These are phyloP conservation scores for Sisymbrium irio DNA, from an alignment of 345 rosid genomes.

Conservation along the genomic window DNA sequence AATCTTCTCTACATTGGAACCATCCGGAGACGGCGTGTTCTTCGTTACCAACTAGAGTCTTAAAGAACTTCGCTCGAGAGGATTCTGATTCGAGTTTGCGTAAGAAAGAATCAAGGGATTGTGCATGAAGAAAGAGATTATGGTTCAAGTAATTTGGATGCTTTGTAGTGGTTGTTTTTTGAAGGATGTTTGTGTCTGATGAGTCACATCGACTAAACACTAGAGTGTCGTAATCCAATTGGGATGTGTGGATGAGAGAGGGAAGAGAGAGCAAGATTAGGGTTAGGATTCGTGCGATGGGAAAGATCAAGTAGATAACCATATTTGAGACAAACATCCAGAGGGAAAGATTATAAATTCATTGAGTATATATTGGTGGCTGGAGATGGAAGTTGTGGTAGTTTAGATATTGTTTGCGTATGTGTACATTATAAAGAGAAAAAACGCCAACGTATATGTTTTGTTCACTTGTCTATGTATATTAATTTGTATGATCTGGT, in stretches of 20 bases:
- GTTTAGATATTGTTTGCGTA: constrained; percentile 22
- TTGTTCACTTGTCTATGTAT: too few species aligned
- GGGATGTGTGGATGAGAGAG: constrained; percentile 13
- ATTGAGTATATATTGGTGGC: neutral
- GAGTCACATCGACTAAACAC: constrained; percentile 52
- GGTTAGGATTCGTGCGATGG: constrained; percentile 25
- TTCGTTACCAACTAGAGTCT: constrained; percentile 44
- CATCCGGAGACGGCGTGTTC: constrained; percentile 51
- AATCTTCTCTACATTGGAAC: constrained; percentile 65
- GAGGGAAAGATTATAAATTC: neutral
- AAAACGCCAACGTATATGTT: neutral
- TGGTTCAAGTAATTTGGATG: neutral
- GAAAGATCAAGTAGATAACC: constrained; percentile 12
- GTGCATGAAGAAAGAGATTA: constrained; percentile 31
- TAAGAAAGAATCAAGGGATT: constrained; percentile 46
- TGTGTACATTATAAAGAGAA: neutral
- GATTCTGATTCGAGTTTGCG: constrained; percentile 48
- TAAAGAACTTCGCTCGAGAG: constrained; percentile 48
- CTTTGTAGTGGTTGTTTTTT: neutral
- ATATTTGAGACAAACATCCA: constrained; percentile 7
- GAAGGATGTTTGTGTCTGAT: constrained; percentile 17
- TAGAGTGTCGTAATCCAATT: constrained; percentile 44
- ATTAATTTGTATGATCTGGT: constrained; percentile 7
- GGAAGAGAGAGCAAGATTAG: constrained; percentile 19
- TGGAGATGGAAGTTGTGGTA: constrained; percentile 10